Percentiles rank a stretch among this genome's conserved stretches.
These are phyloP conservation scores for Blepharisma japonicum DNA, from an alignment of 73 alveolate species.

Conservation along the genomic window DNA sequence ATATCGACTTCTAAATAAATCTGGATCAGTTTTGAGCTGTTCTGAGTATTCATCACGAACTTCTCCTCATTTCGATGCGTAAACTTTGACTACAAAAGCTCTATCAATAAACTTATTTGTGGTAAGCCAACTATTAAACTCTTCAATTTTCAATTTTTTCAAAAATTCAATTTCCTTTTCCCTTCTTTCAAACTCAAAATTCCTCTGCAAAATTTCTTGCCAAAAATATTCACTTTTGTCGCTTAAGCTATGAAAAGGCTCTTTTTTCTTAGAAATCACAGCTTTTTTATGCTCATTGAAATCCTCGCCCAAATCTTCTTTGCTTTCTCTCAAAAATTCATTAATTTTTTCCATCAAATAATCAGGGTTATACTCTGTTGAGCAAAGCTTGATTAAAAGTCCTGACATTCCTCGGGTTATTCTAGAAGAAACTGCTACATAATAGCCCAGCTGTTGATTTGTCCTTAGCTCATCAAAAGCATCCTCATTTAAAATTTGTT, in stretches of 20 bases:
- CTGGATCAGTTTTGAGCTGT: neutral
- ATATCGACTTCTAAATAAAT: neutral
- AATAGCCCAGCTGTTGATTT: constrained; percentile 68
- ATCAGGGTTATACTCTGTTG: neutral
- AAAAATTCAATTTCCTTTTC: constrained; percentile 6
- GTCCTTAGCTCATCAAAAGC: constrained; percentile 70
- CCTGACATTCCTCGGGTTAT: constrained; percentile 22
- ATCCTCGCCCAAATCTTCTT: neutral
- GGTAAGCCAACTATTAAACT: neutral
- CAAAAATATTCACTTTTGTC: constrained; percentile 14
- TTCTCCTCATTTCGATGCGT: neutral
- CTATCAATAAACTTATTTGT: neutral
- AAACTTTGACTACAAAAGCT: constrained; percentile 1
- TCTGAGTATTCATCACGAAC: neutral
- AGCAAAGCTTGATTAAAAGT: neutral
- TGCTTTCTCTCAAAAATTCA: neutral
- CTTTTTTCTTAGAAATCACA: neutral
- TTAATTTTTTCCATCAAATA: neutral
- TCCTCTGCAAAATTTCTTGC: constrained; percentile 20
- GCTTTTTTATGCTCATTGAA: neutral
- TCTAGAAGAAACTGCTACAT: constrained; percentile 27
- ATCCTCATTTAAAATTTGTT: constrained; percentile 55
- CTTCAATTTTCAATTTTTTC: neutral
- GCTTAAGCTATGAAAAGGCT: neutral
- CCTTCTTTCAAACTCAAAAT: constrained; percentile 14